Conservation (phyloP, 2,329 filamentous ascomycete genomes). For the Helotiales sp. region DNA sequence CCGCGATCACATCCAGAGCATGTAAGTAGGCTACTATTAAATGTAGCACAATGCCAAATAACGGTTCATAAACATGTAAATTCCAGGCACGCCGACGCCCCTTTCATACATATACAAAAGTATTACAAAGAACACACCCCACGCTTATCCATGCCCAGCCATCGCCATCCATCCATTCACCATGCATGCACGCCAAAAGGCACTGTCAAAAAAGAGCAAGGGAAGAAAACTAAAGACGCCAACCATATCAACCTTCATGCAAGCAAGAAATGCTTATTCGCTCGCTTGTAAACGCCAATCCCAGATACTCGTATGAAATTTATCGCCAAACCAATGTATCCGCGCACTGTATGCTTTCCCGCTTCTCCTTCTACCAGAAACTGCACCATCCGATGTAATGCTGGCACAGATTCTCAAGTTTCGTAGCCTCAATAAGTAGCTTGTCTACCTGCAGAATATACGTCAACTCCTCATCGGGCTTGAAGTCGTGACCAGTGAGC, state of each 20-base stretch:
- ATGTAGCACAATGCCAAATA: too few relatives aligned
- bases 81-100: not conserved
- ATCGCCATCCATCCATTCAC: not conserved
- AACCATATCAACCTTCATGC: not conserved
- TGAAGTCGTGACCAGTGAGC: slow-evolving; percentile 91
- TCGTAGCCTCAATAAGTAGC: slow-evolving; percentile 92
- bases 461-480: slow-evolving; percentile 80
- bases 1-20: too few relatives aligned
- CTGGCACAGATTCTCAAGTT: slow-evolving; percentile 95
- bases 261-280: not conserved
- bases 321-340: not conserved
- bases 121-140: slow-evolving; percentile 9
- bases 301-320: not conserved
- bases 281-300: not conserved
- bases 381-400: slow-evolving; percentile 99
- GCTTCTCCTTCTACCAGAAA: slow-evolving; percentile 72
- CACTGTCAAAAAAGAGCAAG: not conserved
- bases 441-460: slow-evolving; percentile 92
- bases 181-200: not conserved
- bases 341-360: not conserved
- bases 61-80: not conserved
- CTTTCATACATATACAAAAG: slow-evolving; percentile 8
- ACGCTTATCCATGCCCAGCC: slow-evolving; percentile 9
- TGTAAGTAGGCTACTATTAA: too few relatives aligned
- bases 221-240: not conserved